Evolutionary conservation across 208 protist genomes (phyloP).

Genomic region (Leishmania major): DNA sequence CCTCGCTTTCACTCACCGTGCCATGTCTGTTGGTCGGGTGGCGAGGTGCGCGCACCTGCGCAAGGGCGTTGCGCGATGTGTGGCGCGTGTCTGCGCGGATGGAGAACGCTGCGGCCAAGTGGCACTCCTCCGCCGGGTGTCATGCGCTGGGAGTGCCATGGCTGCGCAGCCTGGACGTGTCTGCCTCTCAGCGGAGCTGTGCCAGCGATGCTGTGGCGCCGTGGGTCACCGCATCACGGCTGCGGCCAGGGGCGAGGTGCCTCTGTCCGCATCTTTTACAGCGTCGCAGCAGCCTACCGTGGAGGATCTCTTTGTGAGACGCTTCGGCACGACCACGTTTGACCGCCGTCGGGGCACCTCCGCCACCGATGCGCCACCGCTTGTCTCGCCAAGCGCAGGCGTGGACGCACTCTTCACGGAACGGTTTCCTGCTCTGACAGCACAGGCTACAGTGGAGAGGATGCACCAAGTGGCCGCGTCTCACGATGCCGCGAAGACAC

Average conservation of each 20-base stretch:
- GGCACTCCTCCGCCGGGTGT: neutral
- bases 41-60: neutral
- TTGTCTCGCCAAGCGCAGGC: neutral
- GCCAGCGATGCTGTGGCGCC: neutral
- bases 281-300: neutral
- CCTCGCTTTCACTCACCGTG: neutral
- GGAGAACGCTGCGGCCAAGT: neutral
- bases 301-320: conserved; percentile 2
- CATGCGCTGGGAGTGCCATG: neutral
- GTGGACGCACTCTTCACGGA: neutral
- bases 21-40: neutral
- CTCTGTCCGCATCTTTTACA: neutral
- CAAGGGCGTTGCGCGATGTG: neutral
- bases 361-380: neutral
- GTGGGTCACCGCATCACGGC: neutral
- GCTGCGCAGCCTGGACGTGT: neutral
- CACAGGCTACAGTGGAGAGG: neutral
- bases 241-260: neutral
- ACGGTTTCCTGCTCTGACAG: neutral
- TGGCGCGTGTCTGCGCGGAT: neutral
- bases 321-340: neutral
- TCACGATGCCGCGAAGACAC: too few relatives aligned
- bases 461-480: neutral
- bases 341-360: neutral
- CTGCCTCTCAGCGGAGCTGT: neutral